Evolutionary conservation across 345 rosid species (phyloP).

Genomic region (Populus davidiana): DNA sequence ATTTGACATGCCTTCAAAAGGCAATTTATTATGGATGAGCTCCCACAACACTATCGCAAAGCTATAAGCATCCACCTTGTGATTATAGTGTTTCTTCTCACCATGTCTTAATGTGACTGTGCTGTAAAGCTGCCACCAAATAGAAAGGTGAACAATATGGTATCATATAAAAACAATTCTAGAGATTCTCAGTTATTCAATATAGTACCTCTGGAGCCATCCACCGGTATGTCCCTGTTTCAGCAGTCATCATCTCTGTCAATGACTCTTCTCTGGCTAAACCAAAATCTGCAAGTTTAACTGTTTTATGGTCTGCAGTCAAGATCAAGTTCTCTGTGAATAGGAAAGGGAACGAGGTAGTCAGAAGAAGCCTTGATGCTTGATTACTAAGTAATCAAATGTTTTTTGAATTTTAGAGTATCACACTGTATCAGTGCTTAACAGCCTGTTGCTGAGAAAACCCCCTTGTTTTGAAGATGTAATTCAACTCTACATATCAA

Average conservation of each 20-base stretch:
- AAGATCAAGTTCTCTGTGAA: slow-evolving; percentile 85
- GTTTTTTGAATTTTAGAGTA: not conserved
- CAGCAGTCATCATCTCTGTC: slow-evolving; percentile 99
- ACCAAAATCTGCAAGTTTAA: slow-evolving; percentile 96
- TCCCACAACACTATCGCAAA: slow-evolving; percentile 99
- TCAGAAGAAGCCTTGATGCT: slow-evolving; percentile 8
- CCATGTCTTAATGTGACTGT: slow-evolving; percentile 94
- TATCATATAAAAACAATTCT: not conserved
- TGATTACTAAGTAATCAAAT: not conserved
- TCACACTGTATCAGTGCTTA: not conserved
- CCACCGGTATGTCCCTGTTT: slow-evolving; percentile 98
- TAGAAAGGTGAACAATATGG: slow-evolving; percentile 6
- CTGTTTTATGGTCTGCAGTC: slow-evolving; percentile 78
- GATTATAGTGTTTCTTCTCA: slow-evolving; percentile 94
- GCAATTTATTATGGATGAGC: slow-evolving; percentile 87
- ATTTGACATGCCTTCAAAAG: slow-evolving; percentile 99
- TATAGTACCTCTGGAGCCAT: slow-evolving; percentile 94
- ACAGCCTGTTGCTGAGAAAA: not conserved
- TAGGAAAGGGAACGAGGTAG: slow-evolving; percentile 11
- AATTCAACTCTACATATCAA: not conserved
- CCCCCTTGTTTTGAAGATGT: not conserved
- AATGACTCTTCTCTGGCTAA: slow-evolving; percentile 97
- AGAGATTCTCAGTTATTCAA: slow-evolving; percentile 1
- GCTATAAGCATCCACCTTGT: slow-evolving; percentile 96
- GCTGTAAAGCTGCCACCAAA: slow-evolving; percentile 72